Base-by-base conservation (phyloP, 2,329 filamentous ascomycete genomes). In the Leptographium radiaticola region DNA sequence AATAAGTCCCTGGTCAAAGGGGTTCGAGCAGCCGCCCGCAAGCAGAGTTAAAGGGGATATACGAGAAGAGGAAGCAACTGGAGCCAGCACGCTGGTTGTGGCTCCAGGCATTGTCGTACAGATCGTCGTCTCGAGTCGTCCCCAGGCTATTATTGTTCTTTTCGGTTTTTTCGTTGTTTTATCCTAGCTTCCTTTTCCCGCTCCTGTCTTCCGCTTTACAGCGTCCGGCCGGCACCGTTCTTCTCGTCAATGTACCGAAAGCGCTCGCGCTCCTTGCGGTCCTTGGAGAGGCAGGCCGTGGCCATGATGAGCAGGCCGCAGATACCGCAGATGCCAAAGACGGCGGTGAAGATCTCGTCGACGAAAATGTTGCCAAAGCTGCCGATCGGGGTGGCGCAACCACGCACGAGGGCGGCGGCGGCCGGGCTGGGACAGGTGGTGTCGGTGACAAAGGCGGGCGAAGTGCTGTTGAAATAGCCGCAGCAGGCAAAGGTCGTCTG, bases 231-330 rank as follows among this genome's bases (percentile, higher is more conserved):
- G 59, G 71, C 70, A 52, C 82, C 80, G 58, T 69, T 79, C 79
- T 93, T 93, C 75, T 89, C 81, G 64, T 91, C 87, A 62, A 93
- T 90, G 64, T 86, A 77, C 56, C 81, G 79, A 71, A 89, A 93
- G 56, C 87, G 76, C 68, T 86, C 82, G 63, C 81, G 80, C 71
- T 93, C 87, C 69, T 85, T 86, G 64, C 87, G 81, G 62, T 89
- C 83, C 75, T 89, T 90, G 62, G 89, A 74, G 46, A 93, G 74
- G 68, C 88, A 89, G 34, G 84, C 83, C 13, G 84, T 81, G 60
- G 80, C 79, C 54, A 91, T 71, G 59, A 91, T 70, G 49, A 91
- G 72, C 51, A 87, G 63, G 44, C 76, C 77, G 63, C 89, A 82
- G 59, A 88, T 66, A 54, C 81, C 86, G 57, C 90, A 86, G 66